Percentiles rank a stretch among this genome's conserved stretches.
Evolutionary conservation across 2,329 filamentous ascomycete species (phyloP).

Genomic region (Neonectria hederae): DNA sequence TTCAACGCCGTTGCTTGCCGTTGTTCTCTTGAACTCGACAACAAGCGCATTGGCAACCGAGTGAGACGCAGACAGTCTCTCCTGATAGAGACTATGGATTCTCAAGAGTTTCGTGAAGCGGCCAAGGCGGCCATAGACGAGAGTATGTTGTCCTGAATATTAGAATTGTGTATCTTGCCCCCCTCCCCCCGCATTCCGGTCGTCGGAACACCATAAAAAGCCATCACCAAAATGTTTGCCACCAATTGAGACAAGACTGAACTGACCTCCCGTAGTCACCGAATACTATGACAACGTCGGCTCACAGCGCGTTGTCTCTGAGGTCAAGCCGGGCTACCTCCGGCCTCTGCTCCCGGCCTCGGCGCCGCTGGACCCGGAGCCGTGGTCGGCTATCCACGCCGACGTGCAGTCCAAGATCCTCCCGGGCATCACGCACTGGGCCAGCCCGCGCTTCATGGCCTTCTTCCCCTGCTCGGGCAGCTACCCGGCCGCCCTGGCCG

Average conservation of each 20-base stretch:
- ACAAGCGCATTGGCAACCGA: background rate
- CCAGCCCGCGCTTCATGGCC: conserved; percentile 93
- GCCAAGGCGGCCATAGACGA: conserved; percentile 84
- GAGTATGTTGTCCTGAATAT: conserved; percentile 63
- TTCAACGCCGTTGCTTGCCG: background rate
- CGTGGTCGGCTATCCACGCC: conserved; percentile 81
- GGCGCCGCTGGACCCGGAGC: conserved; percentile 73
- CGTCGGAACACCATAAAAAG: conserved; percentile 6
- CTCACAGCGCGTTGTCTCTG: conserved; percentile 76
- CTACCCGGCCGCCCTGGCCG: conserved; percentile 87
- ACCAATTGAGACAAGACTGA: background rate
- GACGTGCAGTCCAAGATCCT: conserved; percentile 90
- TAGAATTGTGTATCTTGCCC: background rate
- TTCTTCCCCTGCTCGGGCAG: conserved; percentile 88
- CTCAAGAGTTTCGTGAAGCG: conserved; percentile 78
- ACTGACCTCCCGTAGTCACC: conserved; percentile 66
- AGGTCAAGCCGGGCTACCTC: conserved; percentile 86
- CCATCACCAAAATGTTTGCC: conserved; percentile 2
- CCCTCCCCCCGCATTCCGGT: conserved; percentile 15
- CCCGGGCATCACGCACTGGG: conserved; percentile 94
- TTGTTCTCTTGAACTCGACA: background rate
- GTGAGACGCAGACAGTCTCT: background rate
- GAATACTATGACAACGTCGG: conserved; percentile 83
- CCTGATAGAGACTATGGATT: conserved; percentile 68
- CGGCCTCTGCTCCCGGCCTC: conserved; percentile 76